phyloP scores from a whole-genome alignment of 768 basidiomycete genomes.

The Sistotremastrum niveocremeum region DNA sequence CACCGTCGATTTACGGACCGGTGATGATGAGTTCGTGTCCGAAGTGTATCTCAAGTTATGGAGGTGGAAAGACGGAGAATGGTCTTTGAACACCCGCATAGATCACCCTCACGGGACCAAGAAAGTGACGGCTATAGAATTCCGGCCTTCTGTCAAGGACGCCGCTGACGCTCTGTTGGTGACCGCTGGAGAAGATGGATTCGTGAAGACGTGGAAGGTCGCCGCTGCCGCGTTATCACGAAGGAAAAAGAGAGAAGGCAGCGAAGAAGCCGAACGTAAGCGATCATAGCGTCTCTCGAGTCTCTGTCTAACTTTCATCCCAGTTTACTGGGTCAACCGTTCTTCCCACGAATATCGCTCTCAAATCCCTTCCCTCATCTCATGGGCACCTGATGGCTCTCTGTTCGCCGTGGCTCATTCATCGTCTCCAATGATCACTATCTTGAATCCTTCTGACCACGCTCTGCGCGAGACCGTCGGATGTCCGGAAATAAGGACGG shows the following conservation, averaged over 20 bases:
- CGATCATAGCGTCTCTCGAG: constrained; percentile 2
- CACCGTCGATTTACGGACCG: constrained; percentile 66
- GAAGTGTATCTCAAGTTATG: constrained; percentile 85
- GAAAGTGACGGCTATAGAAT: constrained; percentile 50
- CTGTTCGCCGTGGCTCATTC: constrained; percentile 61
- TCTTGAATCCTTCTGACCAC: constrained; percentile 43
- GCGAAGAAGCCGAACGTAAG: constrained; percentile 40
- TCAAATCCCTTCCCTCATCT: constrained; percentile 47
- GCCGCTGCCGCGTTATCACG: too few species aligned
- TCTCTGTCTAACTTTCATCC: not conserved
- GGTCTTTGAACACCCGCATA: constrained; percentile 78
- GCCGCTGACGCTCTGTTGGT: constrained; percentile 34
- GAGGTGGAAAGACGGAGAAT: constrained; percentile 59
- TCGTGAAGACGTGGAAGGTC: constrained; percentile 72
- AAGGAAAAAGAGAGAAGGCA: constrained; percentile 30
- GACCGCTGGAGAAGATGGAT: constrained; percentile 63
- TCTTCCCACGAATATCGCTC: constrained; percentile 58
- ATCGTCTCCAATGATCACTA: constrained; percentile 63
- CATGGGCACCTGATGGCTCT: constrained; percentile 81
- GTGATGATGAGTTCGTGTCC: constrained; percentile 46
- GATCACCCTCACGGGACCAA: constrained; percentile 71
- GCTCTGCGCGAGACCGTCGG: constrained; percentile 27
- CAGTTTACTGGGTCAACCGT: constrained; percentile 71
- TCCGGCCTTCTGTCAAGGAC: constrained; percentile 37
- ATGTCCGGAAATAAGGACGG: constrained; percentile 35